Conservation (phyloP, 305 asterid species). For the Fraxinus sp. region DNA sequence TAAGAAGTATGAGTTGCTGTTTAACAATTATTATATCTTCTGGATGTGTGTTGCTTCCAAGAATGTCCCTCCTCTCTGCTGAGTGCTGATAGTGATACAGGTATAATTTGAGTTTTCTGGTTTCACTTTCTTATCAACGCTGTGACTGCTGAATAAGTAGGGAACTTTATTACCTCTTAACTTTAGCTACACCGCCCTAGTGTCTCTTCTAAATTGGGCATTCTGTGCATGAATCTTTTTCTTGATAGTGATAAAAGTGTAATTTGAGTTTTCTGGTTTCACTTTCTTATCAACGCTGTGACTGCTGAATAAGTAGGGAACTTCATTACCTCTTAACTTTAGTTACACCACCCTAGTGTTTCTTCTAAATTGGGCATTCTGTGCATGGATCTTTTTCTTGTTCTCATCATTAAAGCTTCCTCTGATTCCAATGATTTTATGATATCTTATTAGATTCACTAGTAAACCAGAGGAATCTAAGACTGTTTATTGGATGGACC, state of each 20-base stretch:
- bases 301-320: background rate
- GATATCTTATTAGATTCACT: slow-evolving; percentile 9
- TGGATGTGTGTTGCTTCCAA: background rate
- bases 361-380: background rate
- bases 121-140: background rate
- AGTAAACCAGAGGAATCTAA: background rate
- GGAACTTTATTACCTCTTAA: slow-evolving; percentile 1
- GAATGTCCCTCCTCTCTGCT: background rate
- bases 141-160: background rate
- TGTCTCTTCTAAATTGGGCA: background rate
- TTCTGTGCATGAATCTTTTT: background rate
- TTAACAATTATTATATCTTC: background rate
- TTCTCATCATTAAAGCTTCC: slow-evolving; percentile 3
- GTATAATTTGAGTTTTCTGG: background rate
- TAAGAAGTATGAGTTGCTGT: background rate
- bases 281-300: background rate
- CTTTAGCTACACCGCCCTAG: background rate
- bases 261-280: background rate
- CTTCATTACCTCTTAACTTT: background rate
- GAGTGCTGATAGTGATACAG: background rate
- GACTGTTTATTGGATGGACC: background rate
- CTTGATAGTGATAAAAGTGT: background rate
- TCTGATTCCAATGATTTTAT: background rate
- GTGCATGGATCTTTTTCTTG: background rate
- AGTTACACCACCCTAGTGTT: background rate